phyloP scores from a whole-genome alignment of 192 early-diverging fungal genomes.

The Umbelopsis ramanniana region DNA sequence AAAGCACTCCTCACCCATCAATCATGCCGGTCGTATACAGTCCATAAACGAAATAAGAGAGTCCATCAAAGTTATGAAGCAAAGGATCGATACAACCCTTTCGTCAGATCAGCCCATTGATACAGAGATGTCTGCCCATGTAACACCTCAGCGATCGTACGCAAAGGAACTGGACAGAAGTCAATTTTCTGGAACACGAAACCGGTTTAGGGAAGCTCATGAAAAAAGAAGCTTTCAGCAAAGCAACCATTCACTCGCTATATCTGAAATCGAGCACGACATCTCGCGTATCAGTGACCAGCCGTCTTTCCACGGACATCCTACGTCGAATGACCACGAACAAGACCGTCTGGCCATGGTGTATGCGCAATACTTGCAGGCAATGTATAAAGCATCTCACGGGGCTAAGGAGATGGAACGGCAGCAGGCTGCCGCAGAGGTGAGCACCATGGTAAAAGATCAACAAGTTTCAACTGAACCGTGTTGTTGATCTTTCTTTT shows the following conservation, averaged over 20 bases:
- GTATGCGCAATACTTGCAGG: constrained; percentile 18
- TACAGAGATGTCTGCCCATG: neutral
- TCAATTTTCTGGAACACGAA: neutral
- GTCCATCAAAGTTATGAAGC: neutral
- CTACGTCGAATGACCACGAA: neutral
- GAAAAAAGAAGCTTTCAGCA: neutral
- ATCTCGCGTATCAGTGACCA: neutral
- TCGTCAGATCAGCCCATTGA: neutral
- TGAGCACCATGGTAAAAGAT: neutral
- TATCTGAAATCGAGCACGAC: neutral
- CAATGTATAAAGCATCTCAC: constrained; percentile 15
- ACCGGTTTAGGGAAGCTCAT: neutral
- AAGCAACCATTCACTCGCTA: neutral
- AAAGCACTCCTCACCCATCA: neutral
- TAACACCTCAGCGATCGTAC: neutral
- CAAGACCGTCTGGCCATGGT: neutral
- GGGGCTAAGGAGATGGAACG: neutral
- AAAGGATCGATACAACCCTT: neutral
- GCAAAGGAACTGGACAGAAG: neutral
- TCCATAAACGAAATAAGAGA: constrained; percentile 12
- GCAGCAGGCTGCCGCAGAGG: neutral
- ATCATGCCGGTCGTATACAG: neutral
- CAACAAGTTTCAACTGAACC: neutral
- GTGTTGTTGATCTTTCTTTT: neutral
- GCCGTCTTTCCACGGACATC: neutral